These are phyloP conservation scores for Marvania coccoides DNA, from an alignment of 139 green algal species.

Conservation along the genomic window DNA sequence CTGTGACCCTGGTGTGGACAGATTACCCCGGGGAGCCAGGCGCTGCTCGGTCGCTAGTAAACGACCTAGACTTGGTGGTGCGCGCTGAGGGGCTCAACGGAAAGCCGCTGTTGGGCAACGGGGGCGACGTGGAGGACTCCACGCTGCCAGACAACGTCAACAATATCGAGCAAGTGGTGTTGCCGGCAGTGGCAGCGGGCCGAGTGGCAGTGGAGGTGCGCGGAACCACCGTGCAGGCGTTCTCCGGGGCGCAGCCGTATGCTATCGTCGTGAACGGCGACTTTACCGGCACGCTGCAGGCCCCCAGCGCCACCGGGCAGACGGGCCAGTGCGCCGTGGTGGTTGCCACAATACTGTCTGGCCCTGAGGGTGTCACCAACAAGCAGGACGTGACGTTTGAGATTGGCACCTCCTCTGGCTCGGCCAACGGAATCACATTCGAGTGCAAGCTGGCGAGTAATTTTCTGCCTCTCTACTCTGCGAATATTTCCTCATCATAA, in stretches of 20 bases:
- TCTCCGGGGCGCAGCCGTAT: conserved; percentile 50
- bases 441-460: conserved; percentile 30
- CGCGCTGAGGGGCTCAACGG: conserved; percentile 48
- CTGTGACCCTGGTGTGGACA: conserved; percentile 61
- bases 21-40: conserved; percentile 18
- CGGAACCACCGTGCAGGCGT: neutral
- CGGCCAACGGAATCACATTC: conserved; percentile 11
- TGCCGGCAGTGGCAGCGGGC: conserved; percentile 42
- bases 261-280: conserved; percentile 59
- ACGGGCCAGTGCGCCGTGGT: conserved; percentile 12
- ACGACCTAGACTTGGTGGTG: conserved; percentile 80
- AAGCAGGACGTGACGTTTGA: conserved; percentile 13
- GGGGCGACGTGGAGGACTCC: conserved; percentile 9
- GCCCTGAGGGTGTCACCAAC: conserved; percentile 18
- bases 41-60: conserved; percentile 53
- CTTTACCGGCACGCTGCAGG: conserved; percentile 25
- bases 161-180: conserved; percentile 66
- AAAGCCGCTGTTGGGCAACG: conserved; percentile 54
- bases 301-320: neutral
- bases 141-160: conserved; percentile 55
- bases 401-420: conserved; percentile 30
- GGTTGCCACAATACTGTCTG: conserved; percentile 27
- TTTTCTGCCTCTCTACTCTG: no score
- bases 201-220: conserved; percentile 52
- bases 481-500: no score